phyloP scores from a whole-genome alignment of 805 yeast genomes.

The Candida taoyuanica region DNA sequence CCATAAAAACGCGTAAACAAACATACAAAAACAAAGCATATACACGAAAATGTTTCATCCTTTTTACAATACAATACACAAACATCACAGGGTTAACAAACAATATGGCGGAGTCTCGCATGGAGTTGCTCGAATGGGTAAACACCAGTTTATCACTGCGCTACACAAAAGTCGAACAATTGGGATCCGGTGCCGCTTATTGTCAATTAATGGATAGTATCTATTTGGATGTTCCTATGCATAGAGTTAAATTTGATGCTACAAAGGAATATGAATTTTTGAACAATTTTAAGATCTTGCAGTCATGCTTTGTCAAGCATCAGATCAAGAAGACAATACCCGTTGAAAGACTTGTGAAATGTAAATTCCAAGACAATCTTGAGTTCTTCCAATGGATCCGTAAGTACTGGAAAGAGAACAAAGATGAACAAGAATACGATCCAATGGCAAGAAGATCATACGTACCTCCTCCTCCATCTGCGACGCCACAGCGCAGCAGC shows the following conservation, averaged over 20 bases:
- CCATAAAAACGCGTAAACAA: constrained; percentile 1
- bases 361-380: constrained; percentile 88
- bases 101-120: constrained; percentile 56
- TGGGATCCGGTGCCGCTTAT: constrained; percentile 94
- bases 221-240: constrained; percentile 77
- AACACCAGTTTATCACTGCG: constrained; percentile 62
- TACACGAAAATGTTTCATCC: constrained; percentile 5
- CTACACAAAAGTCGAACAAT: constrained; percentile 79
- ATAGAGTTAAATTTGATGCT: constrained; percentile 68
- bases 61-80: background rate
- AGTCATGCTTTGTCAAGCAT: constrained; percentile 70
- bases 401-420: constrained; percentile 73
- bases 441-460: constrained; percentile 52
- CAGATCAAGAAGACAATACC: constrained; percentile 69
- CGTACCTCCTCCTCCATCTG: constrained; percentile 12
- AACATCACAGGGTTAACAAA: background rate
- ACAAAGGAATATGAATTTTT: constrained; percentile 70
- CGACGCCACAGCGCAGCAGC: constrained; percentile 3
- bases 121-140: constrained; percentile 81
- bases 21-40: background rate
- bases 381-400: constrained; percentile 94
- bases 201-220: constrained; percentile 89
- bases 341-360: constrained; percentile 76
- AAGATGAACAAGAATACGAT: constrained; percentile 67
- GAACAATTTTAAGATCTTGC: constrained; percentile 81